Evolutionary conservation across 169 alveolate genomes (phyloP).

Genomic region (Blepharisma undulans): DNA sequence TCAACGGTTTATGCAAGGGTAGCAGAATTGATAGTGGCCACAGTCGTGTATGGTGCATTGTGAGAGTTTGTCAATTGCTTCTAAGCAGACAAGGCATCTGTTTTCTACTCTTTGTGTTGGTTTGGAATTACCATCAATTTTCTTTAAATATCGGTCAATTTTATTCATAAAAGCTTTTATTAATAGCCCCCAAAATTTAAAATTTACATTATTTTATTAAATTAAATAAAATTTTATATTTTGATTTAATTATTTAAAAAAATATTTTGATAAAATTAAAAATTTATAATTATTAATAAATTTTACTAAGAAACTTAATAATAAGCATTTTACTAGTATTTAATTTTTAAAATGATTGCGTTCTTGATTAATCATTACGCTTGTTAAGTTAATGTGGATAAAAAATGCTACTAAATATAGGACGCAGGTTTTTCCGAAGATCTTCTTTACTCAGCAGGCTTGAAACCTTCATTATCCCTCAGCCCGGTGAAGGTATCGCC

Average conservation of each 20-base stretch:
- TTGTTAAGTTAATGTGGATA: neutral
- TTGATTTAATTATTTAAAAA: too few species aligned
- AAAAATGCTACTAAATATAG: neutral
- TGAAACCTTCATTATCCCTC: conserved; percentile 36
- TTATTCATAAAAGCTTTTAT: neutral
- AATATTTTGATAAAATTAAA: too few species aligned
- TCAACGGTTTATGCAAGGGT: neutral
- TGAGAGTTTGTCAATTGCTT: neutral
- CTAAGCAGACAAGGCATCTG: neutral
- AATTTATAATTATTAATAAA: too few species aligned
- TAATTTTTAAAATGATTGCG: too few species aligned
- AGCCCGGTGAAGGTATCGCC: conserved; percentile 41
- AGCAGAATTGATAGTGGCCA: conserved; percentile 34
- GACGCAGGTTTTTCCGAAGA: conserved; percentile 13
- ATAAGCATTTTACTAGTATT: too few species aligned
- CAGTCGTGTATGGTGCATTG: neutral
- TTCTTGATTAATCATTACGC: neutral
- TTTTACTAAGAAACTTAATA: too few species aligned
- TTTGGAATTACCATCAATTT: neutral
- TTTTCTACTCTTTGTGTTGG: neutral
- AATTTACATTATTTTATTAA: too few species aligned
- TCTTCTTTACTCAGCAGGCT: neutral
- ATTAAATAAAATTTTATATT: too few species aligned
- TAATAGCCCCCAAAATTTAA: neutral
- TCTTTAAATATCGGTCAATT: neutral